A percentile compares a stretch with the other conserved stretches of the same genome.
Conservation (phyloP, 2,329 filamentous ascomycete genomes). For the Ceratocystis ficicola region DNA sequence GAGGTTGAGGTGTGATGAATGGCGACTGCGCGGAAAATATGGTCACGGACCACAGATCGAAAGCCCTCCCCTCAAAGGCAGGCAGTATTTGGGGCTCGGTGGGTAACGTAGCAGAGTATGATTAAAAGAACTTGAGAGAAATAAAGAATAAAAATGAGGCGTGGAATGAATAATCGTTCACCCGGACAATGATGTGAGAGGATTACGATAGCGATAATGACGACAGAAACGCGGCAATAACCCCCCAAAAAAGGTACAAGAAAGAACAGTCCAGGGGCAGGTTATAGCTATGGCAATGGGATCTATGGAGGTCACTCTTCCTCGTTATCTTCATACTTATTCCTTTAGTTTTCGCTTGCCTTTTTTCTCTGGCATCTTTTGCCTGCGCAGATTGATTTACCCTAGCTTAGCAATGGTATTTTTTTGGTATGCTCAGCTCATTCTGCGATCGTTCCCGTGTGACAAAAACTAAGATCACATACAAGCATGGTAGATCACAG, state of each 20-base stretch:
- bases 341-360: neutral
- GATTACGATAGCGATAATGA: neutral
- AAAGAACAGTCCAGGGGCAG: neutral
- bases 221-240: constrained; percentile 2
- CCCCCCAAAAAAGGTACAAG: neutral
- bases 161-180: neutral
- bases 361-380: neutral
- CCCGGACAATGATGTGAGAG: neutral
- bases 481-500: neutral
- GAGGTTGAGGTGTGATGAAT: neutral
- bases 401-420: neutral
- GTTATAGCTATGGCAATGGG: neutral
- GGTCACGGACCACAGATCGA: neutral
- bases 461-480: neutral
- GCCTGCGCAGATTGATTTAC: neutral
- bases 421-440: neutral
- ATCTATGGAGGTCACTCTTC: neutral
- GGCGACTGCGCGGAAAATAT: neutral
- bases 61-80: neutral
- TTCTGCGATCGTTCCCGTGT: neutral
- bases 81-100: neutral
- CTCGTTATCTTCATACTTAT: neutral
- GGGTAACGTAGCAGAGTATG: neutral
- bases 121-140: neutral
- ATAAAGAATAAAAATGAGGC: neutral